Percentiles rank a stretch among this genome's conserved stretches.
Conservation (phyloP, 208 protist species). For the Porcisia hertigi region DNA sequence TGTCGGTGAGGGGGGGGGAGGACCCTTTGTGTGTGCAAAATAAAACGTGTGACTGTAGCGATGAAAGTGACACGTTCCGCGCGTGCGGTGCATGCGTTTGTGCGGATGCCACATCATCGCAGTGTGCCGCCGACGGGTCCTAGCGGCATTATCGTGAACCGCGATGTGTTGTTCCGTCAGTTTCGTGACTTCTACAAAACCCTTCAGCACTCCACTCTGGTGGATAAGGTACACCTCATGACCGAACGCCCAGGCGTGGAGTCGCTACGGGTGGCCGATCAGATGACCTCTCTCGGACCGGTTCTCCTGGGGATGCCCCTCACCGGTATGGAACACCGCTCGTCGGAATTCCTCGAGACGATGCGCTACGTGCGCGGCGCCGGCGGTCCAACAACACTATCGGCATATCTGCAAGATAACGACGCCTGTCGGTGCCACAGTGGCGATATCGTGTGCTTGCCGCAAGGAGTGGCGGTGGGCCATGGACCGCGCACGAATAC, state of each 20-base stretch:
- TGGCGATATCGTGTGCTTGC: constrained; percentile 88
- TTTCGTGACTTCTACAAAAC: constrained; percentile 91
- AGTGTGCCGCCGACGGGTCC: constrained; percentile 78
- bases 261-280: constrained; percentile 76
- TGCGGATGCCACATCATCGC: constrained; percentile 83
- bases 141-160: constrained; percentile 87
- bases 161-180: constrained; percentile 86
- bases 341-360: constrained; percentile 87
- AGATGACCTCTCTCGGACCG: constrained; percentile 77
- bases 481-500: constrained; percentile 90
- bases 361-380: constrained; percentile 86
- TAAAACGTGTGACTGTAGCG: neutral
- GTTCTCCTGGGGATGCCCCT: constrained; percentile 86
- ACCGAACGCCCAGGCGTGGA: constrained; percentile 74
- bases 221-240: constrained; percentile 93
- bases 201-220: constrained; percentile 82
- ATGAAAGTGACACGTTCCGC: constrained; percentile 28
- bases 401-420: constrained; percentile 79
- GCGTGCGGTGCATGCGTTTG: constrained; percentile 81
- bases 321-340: constrained; percentile 83
- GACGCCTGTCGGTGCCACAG: constrained; percentile 85
- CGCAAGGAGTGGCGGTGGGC: constrained; percentile 81
- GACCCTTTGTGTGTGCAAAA: neutral
- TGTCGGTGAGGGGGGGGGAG: no score
- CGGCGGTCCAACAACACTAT: constrained; percentile 75